Percentiles rank a stretch among this genome's conserved stretches.
phyloP scores from a whole-genome alignment of 495 filamentous ascomycete genomes.

The Podospora fimiseda region DNA sequence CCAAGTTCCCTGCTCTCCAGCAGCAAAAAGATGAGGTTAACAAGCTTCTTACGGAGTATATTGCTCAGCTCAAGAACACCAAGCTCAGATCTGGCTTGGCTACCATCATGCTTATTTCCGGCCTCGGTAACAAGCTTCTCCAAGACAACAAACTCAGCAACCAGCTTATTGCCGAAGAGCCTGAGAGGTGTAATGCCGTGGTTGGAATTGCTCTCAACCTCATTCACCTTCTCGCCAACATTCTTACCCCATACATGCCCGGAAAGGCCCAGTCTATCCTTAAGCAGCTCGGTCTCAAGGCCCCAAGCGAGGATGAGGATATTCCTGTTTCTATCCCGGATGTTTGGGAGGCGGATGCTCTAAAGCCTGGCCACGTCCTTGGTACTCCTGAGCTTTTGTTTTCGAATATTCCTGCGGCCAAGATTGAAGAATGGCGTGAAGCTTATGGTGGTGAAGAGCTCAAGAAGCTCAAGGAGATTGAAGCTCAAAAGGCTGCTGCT shows the following conservation, averaged over 20 bases:
- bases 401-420: constrained; percentile 48
- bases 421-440: constrained; percentile 74
- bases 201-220: constrained; percentile 77
- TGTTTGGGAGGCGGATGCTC: constrained; percentile 52
- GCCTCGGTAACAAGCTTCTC: constrained; percentile 72
- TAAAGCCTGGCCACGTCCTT: constrained; percentile 72
- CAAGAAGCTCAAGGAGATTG: constrained; percentile 27
- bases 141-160: constrained; percentile 64
- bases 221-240: constrained; percentile 67
- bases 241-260: constrained; percentile 81
- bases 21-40: constrained; percentile 57
- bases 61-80: constrained; percentile 64
- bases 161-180: constrained; percentile 60
- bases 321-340: constrained; percentile 63
- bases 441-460: constrained; percentile 69
- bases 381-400: constrained; percentile 80
- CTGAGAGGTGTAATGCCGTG: constrained; percentile 67
- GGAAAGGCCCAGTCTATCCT: constrained; percentile 68
- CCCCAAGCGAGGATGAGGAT: constrained; percentile 10
- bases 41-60: constrained; percentile 57
- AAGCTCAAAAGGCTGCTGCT: constrained; percentile 21
- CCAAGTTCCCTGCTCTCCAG: constrained; percentile 16
- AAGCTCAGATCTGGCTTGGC: constrained; percentile 68
- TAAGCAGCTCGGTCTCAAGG: constrained; percentile 51
- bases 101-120: constrained; percentile 51